A percentile compares a stretch with the other conserved stretches of the same genome.
These are phyloP conservation scores for Phialophora macrospora DNA, from an alignment of 2,329 filamentous ascomycete genomes.

Conservation along the genomic window DNA sequence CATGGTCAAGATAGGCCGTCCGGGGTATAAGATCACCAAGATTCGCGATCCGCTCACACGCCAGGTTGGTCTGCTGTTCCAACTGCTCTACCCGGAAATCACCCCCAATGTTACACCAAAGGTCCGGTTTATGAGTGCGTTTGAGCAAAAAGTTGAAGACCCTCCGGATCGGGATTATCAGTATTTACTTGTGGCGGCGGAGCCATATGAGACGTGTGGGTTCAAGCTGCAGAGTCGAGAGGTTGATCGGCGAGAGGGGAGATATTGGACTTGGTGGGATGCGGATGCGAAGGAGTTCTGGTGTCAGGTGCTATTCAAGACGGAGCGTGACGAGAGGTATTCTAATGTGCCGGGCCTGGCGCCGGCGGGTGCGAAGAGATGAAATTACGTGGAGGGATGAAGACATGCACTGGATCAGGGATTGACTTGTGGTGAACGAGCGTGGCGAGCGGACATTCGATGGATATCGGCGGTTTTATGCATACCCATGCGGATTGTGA, in stretches of 20 bases:
- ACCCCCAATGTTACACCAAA: constrained; percentile 74
- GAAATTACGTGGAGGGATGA: background rate
- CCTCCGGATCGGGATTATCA: constrained; percentile 89
- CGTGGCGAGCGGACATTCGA: background rate
- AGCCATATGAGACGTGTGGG: constrained; percentile 96
- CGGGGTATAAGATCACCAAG: constrained; percentile 98
- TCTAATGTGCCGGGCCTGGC: constrained; percentile 69
- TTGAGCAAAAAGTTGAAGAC: constrained; percentile 92
- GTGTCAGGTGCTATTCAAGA: constrained; percentile 98
- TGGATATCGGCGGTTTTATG: background rate
- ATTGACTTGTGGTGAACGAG: background rate
- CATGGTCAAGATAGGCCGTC: constrained; percentile 90
- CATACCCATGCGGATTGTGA: background rate
- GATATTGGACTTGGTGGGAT: constrained; percentile 95
- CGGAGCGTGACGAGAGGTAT: constrained; percentile 91
- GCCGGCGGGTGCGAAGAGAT: constrained; percentile 43
- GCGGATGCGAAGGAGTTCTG: constrained; percentile 95
- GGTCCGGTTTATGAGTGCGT: constrained; percentile 97
- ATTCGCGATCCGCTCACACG: constrained; percentile 84
- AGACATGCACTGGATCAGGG: background rate
- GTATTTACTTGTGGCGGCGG: constrained; percentile 91
- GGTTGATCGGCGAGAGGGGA: constrained; percentile 84
- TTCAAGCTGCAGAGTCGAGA: constrained; percentile 96
- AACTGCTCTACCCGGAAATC: constrained; percentile 94
- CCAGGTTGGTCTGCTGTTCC: constrained; percentile 91